Percentiles rank a stretch among this genome's conserved stretches.
Evolutionary conservation across 257 asterid species (phyloP).

Genomic region (Jacaranda mimosifolia): DNA sequence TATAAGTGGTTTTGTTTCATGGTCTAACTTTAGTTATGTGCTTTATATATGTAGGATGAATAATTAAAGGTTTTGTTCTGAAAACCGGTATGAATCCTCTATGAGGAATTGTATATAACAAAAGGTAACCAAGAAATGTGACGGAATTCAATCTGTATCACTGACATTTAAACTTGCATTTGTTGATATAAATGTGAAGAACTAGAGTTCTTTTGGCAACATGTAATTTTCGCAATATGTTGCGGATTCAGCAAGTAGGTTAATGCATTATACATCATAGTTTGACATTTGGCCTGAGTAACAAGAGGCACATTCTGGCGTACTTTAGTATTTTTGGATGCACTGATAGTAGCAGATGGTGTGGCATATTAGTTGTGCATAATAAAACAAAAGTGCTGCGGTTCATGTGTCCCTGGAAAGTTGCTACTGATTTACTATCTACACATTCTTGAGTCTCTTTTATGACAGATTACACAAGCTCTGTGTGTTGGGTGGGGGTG

Average conservation of each 20-base stretch:
- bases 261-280: no score
- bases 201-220: no score
- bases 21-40: conserved; percentile 24
- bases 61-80: not conserved
- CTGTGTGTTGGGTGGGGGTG: no score
- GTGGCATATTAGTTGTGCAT: not conserved
- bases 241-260: no score
- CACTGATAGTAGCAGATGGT: not conserved
- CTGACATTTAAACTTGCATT: not conserved
- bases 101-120: not conserved
- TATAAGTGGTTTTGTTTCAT: not conserved
- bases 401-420: not conserved
- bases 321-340: not conserved
- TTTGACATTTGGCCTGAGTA: no score
- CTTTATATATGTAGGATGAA: not conserved
- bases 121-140: not conserved
- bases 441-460: not conserved
- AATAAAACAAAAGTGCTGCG: not conserved
- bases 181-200: no score
- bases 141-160: not conserved
- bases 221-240: no score
- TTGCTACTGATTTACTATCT: not conserved
- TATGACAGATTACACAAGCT: no score
- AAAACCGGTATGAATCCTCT: not conserved
- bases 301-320: not conserved